A percentile compares a stretch with the other conserved stretches of the same genome.
These are phyloP conservation scores for Rhodotorula kratochvilovae DNA, from an alignment of 768 basidiomycete genomes.

Conservation along the genomic window DNA sequence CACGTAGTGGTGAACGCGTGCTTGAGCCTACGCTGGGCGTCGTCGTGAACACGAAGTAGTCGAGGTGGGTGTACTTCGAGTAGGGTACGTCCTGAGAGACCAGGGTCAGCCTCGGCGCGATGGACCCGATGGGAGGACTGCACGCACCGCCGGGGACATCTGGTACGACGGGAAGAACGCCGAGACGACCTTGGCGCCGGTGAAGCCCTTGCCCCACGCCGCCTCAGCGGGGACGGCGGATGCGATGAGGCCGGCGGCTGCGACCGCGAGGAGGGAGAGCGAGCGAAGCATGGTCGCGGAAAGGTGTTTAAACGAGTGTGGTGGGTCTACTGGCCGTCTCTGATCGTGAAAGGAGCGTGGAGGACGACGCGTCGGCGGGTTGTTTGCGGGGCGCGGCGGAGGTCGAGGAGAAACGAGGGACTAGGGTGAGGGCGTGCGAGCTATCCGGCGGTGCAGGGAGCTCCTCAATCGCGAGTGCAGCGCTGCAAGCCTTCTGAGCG, in stretches of 20 bases:
- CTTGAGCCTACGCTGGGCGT: not conserved
- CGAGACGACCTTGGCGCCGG: conserved; percentile 16
- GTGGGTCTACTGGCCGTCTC: not conserved
- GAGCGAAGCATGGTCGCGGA: not conserved
- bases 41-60: conserved; percentile 35
- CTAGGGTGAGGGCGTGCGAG: not conserved
- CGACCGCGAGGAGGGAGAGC: not conserved
- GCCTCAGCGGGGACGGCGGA: not conserved
- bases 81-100: conserved; percentile 8
- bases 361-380: not conserved
- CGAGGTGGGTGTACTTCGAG: conserved; percentile 20
- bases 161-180: conserved; percentile 19
- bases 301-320: no score
- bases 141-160: conserved; percentile 2
- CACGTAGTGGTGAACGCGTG: no score
- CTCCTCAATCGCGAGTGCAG: no score
- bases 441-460: no score
- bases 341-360: not conserved
- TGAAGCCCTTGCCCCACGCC: conserved; percentile 27
- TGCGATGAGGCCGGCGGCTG: not conserved
- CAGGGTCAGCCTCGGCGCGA: not conserved
- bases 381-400: not conserved
- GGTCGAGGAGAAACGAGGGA: not conserved
- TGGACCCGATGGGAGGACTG: not conserved
- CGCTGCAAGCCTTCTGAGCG: no score